Evolutionary conservation across 495 filamentous ascomycete species (phyloP), one percentile per base, ranked within the genome.

Genomic region (Letharia columbiana): DNA sequence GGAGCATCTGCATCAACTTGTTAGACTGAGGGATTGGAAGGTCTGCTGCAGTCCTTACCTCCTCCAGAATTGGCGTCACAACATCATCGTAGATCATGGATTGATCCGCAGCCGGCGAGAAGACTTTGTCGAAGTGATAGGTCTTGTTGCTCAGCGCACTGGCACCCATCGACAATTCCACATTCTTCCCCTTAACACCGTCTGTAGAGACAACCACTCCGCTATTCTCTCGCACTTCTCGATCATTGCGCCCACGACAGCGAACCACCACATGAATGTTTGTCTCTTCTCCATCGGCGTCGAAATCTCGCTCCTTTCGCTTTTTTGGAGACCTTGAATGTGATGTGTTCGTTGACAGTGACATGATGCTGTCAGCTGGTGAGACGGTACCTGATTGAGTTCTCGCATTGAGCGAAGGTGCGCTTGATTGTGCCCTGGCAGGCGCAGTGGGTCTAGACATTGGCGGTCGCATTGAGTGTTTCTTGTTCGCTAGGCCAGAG

Each of bases 251-350:
- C 3, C 93, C 95, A 52, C 94, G 84, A 77, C 94, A 98, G 66
- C 94, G 83, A 40, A 98, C 94, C 6, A 97, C 92, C 47, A 98
- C 94, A 75, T 95, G 91, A 74, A 98, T 98, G 75, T 95, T 98
- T 4, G 94, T 97, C 74, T 95, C 91, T 66, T 91, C 83, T 35
- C 81, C 81, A 61, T 88, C 84, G 57, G 85, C 74, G 62, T 95
- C 91, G 72, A 84, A 92, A 50, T 95, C 91, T 71, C 90, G 83
- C 70, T 92, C 87, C 72, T 94, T 94, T 67, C 91, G 81, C 79
- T 94, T 92, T 18, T 76, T 80, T n/a, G 79, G 83, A 17, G 78
- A 77, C 64, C 79, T 77, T 12, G 77, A 70, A 50, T 77, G 73
- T 42, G 83, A 82, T 11, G 79, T 72, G 4, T 77, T 70, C n/a